Conservation (phyloP, 176 grass and related monocot species). For the Paspalum notatum region DNA sequence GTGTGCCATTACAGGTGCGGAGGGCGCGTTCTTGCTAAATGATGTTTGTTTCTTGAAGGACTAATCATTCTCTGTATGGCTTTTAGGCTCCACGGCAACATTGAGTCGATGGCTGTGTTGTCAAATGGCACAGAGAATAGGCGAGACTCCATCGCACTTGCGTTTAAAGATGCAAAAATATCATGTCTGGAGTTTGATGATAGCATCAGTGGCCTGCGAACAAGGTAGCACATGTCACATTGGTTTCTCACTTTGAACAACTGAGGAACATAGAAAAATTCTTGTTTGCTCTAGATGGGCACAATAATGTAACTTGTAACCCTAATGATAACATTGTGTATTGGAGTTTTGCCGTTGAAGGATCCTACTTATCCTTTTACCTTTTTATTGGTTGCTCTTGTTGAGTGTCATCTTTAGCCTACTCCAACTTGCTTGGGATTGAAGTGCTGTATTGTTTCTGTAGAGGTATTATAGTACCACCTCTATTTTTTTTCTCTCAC, state of each 20-base stretch:
- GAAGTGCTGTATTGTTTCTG: background rate
- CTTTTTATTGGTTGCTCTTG: background rate
- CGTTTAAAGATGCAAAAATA: conserved; percentile 89
- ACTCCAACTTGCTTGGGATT: background rate
- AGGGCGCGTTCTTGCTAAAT: background rate
- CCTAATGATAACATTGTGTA: background rate
- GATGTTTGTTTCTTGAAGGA: background rate
- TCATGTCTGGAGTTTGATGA: conserved; percentile 82
- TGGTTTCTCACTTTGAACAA: background rate
- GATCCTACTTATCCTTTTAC: background rate
- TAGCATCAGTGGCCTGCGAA: conserved; percentile 59
- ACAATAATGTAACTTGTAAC: background rate
- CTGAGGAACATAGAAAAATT: background rate
- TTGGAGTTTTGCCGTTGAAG: background rate
- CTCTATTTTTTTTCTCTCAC: background rate
- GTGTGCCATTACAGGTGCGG: conserved; percentile 75
- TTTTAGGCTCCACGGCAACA: conserved; percentile 78
- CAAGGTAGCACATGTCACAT: conserved; percentile 52
- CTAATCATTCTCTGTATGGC: conserved; percentile 26
- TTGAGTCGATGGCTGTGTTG: conserved; percentile 77
- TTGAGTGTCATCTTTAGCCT: background rate
- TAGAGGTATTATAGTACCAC: background rate
- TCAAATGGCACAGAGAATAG: conserved; percentile 69
- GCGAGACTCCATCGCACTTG: conserved; percentile 63
- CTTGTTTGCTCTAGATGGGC: background rate